Conservation (phyloP, 306 rosid genomes). For the Gastrolobium bilobum region DNA sequence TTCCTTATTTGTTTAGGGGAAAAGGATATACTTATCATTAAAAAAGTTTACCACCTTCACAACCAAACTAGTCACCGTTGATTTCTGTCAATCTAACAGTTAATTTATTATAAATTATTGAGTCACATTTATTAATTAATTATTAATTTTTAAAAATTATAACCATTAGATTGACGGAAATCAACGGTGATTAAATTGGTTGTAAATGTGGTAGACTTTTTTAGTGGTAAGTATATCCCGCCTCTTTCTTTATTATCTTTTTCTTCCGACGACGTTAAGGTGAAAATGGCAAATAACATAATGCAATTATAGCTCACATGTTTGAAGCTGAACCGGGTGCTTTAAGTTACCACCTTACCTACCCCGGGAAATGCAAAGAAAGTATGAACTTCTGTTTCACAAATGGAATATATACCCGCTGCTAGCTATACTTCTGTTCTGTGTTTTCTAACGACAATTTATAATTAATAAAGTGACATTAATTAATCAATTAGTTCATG, state of each 20-base stretch:
- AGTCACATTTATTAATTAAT: too few relatives aligned
- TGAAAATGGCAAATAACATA: background rate
- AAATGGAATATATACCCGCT: background rate
- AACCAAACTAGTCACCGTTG: too few relatives aligned
- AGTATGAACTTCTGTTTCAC: slow-evolving; percentile 29
- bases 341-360: slow-evolving; percentile 27
- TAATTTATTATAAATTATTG: too few relatives aligned
- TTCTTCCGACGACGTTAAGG: background rate
- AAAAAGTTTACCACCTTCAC: too few relatives aligned
- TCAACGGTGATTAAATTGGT: too few relatives aligned
- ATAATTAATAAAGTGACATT: background rate
- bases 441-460: slow-evolving; percentile 17
- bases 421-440: background rate
- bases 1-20: background rate
- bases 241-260: background rate
- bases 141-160: too few relatives aligned
- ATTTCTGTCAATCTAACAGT: too few relatives aligned
- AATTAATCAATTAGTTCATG: background rate
- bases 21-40: too few relatives aligned
- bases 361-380: slow-evolving; percentile 36
- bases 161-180: too few relatives aligned
- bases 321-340: background rate
- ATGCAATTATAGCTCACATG: background rate
- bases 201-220: too few relatives aligned
- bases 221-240: too few relatives aligned